Conservation (phyloP, 768 basidiomycete species). For the Coprinopsis strossmayeri region DNA sequence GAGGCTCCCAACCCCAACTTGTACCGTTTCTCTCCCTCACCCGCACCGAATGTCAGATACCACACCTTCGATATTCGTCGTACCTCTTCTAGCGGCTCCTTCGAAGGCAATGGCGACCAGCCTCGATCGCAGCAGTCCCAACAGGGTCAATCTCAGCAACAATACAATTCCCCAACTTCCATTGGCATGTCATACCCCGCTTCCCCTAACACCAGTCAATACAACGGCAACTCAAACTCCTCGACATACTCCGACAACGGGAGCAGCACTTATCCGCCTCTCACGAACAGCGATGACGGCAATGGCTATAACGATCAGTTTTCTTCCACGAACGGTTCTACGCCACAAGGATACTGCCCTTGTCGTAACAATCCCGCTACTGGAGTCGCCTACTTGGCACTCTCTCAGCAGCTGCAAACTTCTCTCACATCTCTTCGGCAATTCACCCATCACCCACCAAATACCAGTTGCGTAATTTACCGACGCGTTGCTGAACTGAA, state of each 20-base stretch:
- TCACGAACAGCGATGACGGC: conserved; percentile 34
- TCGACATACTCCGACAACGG: conserved; percentile 34
- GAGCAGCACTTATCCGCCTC: conserved; percentile 25
- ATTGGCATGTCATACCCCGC: conserved; percentile 18
- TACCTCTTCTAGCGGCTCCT: conserved; percentile 24
- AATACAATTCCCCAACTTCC: conserved; percentile 20
- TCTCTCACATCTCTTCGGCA: conserved; percentile 53
- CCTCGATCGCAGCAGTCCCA: conserved; percentile 13
- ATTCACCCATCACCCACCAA: conserved; percentile 50
- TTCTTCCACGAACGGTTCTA: conserved; percentile 21
- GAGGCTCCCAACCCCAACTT: conserved; percentile 44
- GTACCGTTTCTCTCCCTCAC: conserved; percentile 67
- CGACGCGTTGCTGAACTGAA: conserved; percentile 56
- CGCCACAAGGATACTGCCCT: conserved; percentile 42
- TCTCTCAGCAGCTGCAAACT: conserved; percentile 58
- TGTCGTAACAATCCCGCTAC: conserved; percentile 60
- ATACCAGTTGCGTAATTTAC: conserved; percentile 48
- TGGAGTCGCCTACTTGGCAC: conserved; percentile 50
- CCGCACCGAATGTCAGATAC: conserved; percentile 43
- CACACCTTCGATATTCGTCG: conserved; percentile 41
- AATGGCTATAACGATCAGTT: conserved; percentile 31
- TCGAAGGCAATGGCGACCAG: conserved; percentile 27
- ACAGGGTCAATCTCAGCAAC: conserved; percentile 17
- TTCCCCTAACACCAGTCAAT: conserved; percentile 14
- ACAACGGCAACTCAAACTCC: conserved; percentile 18